A percentile compares a stretch with the other conserved stretches of the same genome.
These are phyloP conservation scores for Paulownia fortunei DNA, from an alignment of 257 asterid genomes.

Conservation along the genomic window DNA sequence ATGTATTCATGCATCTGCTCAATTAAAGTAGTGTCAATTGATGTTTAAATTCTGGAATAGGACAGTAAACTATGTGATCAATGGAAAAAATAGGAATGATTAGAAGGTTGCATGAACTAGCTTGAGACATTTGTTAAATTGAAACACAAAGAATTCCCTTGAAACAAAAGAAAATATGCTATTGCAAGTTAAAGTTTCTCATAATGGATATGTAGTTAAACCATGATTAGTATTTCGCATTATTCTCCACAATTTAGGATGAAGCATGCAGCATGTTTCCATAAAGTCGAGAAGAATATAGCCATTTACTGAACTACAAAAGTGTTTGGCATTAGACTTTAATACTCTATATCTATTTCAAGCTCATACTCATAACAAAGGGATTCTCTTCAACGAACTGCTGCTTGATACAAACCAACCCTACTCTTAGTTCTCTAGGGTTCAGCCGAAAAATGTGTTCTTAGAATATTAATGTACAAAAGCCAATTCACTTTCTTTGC, in stretches of 20 bases:
- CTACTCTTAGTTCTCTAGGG: neutral
- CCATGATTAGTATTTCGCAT: neutral
- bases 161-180: neutral
- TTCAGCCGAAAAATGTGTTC: neutral
- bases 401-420: neutral
- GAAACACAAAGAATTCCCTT: neutral
- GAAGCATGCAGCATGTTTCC: neutral
- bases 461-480: neutral
- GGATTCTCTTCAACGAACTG: slow-evolving; percentile 11
- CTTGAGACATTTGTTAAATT: slow-evolving; percentile 3
- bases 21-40: neutral
- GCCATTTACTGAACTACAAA: neutral
- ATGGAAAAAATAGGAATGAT: neutral
- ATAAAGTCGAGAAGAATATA: neutral
- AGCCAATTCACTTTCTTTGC: neutral
- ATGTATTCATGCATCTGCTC: slow-evolving; percentile 3
- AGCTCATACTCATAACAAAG: neutral
- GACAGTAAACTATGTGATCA: neutral
- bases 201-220: neutral
- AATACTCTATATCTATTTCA: neutral
- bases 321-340: neutral
- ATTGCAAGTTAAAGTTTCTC: slow-evolving; percentile 14
- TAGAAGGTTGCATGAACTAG: neutral
- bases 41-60: slow-evolving; percentile 4
- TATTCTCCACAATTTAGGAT: neutral